phyloP scores from a whole-genome alignment of 257 asterid species.

The Oldenlandia corymbosa region DNA sequence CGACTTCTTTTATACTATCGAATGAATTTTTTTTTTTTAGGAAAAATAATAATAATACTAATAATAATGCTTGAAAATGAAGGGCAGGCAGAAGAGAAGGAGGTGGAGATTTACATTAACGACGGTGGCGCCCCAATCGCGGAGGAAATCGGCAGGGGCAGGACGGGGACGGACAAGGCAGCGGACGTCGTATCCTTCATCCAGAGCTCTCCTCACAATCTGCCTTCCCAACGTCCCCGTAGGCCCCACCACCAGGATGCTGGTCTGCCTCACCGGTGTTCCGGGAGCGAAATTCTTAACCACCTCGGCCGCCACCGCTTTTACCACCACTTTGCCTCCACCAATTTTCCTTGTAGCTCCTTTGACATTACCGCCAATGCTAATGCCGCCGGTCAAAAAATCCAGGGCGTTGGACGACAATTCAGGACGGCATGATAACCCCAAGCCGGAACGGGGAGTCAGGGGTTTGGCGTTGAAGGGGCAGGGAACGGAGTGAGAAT shows the following conservation, averaged over 20 bases:
- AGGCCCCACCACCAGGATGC: conserved; percentile 88
- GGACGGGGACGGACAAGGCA: conserved; percentile 97
- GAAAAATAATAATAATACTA: no score
- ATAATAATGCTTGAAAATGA: no score
- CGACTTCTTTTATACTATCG: no score
- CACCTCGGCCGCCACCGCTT: conserved; percentile 32
- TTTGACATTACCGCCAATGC: no score
- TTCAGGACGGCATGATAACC: not conserved
- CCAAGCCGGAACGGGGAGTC: not conserved
- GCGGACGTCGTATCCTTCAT: conserved; percentile 92
- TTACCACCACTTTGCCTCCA: conserved; percentile 21
- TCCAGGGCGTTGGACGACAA: not conserved
- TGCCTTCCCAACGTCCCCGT: conserved; percentile 97
- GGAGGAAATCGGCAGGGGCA: conserved; percentile 96
- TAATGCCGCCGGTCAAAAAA: conserved; percentile 1
- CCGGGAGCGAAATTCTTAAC: conserved; percentile 77
- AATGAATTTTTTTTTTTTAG: no score
- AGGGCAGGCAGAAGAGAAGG: not conserved
- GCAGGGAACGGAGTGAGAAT: not conserved
- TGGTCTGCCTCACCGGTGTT: conserved; percentile 84
- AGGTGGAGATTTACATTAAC: conserved; percentile 49
- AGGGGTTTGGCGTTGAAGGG: not conserved
- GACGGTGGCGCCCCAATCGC: conserved; percentile 98
- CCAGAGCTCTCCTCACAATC: conserved; percentile 87
- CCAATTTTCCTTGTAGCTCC: conserved; percentile 13